These are phyloP conservation scores for Lepidium sativum DNA, from an alignment of 345 rosid species.

Conservation along the genomic window DNA sequence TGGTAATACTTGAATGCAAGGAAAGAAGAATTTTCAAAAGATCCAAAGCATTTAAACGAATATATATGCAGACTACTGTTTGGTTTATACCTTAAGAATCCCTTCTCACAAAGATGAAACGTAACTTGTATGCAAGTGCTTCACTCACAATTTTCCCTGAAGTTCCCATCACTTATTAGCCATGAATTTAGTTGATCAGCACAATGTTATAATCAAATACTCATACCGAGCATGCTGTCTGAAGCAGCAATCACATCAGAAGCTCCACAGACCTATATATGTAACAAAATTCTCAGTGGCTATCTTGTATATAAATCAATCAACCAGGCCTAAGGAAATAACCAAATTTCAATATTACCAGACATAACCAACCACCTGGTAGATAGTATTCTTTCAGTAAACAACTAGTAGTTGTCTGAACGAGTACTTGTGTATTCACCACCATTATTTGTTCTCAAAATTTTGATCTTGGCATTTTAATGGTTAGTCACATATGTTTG, in stretches of 20 bases:
- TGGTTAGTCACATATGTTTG: too few relatives aligned
- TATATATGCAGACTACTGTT: neutral
- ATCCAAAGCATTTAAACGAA: neutral
- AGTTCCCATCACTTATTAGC: neutral
- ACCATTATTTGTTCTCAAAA: too few relatives aligned
- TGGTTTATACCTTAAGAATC: slow-evolving; percentile 67
- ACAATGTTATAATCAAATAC: neutral
- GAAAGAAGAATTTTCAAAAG: neutral
- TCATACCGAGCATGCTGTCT: slow-evolving; percentile 88
- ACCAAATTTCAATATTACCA: slow-evolving; percentile 42
- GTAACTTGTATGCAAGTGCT: slow-evolving; percentile 78
- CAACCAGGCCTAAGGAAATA: neutral
- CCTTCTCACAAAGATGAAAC: slow-evolving; percentile 85
- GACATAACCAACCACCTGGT: slow-evolving; percentile 82
- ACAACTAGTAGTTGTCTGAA: too few relatives aligned
- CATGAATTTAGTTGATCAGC: neutral
- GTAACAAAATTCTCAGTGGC: neutral
- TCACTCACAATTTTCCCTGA: slow-evolving; percentile 93
- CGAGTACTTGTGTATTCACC: too few relatives aligned
- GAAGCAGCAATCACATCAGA: slow-evolving; percentile 89
- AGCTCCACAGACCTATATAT: slow-evolving; percentile 80
- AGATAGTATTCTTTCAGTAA: slow-evolving; percentile 65
- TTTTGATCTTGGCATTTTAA: too few relatives aligned
- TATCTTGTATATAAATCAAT: neutral
- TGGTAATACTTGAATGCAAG: slow-evolving; percentile 47